phyloP scores from a whole-genome alignment of 2,329 filamentous ascomycete species.

The Aspergillus thermomutatus region DNA sequence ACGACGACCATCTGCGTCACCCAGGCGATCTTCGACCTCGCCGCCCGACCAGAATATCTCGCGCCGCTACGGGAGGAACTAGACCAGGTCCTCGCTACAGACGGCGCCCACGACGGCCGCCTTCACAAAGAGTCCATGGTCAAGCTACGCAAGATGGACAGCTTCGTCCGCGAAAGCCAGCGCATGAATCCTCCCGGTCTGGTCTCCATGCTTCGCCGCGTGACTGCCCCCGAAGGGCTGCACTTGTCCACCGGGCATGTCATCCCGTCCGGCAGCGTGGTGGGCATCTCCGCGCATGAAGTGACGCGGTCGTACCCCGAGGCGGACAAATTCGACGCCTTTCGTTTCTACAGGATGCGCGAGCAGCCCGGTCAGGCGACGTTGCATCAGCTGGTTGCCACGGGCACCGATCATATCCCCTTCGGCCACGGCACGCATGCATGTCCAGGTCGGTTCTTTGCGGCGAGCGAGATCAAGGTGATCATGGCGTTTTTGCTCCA shows the following conservation, averaged over 20 bases:
- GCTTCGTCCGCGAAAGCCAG: background rate
- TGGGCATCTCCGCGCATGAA: no score
- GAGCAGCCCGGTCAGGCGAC: background rate
- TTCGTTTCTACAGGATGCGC: background rate
- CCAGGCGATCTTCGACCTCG: background rate
- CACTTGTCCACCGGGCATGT: no score
- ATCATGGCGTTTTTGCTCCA: background rate
- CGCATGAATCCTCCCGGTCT: background rate
- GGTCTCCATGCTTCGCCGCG: no score
- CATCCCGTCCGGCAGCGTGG: no score
- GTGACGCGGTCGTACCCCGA: background rate
- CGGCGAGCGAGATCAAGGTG: background rate
- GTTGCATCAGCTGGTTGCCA: background rate
- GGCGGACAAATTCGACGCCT: constrained; percentile 3
- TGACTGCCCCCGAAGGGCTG: background rate
- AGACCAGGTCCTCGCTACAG: background rate
- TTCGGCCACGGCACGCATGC: background rate
- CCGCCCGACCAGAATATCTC: background rate
- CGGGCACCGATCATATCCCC: background rate
- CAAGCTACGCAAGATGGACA: background rate
- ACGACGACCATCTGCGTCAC: background rate
- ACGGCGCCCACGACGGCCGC: no score
- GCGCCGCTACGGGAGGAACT: background rate
- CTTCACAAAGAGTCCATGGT: background rate
- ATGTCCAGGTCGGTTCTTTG: background rate